A percentile compares a stretch with the other conserved stretches of the same genome.
These are phyloP conservation scores for Raphidocelis subcapitata DNA, from an alignment of 139 green algal genomes.

Conservation along the genomic window DNA sequence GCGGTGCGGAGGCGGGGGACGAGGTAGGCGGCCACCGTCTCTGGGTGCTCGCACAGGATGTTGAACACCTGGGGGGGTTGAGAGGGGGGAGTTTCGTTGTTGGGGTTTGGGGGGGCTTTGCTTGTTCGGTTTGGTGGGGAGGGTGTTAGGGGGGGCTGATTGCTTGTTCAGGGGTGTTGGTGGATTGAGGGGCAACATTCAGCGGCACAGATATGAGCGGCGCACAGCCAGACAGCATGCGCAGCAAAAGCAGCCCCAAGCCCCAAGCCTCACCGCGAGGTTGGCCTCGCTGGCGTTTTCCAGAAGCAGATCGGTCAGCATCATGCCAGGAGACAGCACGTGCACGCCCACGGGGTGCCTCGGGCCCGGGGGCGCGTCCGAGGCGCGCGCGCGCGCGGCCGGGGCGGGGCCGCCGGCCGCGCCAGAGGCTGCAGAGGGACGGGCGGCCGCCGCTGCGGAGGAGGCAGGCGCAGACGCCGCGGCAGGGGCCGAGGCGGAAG, in stretches of 20 bases:
- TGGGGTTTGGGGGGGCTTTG: no score
- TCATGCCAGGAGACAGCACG: conserved; percentile 72
- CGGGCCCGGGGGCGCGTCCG: no score
- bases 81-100: background rate
- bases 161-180: no score
- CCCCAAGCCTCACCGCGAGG: conserved; percentile 54
- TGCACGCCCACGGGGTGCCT: conserved; percentile 21
- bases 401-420: no score
- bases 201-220: background rate
- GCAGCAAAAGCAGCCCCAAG: background rate
- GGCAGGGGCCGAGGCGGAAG: no score
- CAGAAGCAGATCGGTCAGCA: conserved; percentile 89
- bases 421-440: no score
- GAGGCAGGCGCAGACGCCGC: no score
- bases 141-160: no score
- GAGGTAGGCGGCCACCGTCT: conserved; percentile 81
- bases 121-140: no score
- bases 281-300: conserved; percentile 62
- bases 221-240: background rate
- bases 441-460: no score
- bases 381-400: no score
- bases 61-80: conserved; percentile 73
- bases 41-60: conserved; percentile 88
- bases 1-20: conserved; percentile 70
- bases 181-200: no score